These are phyloP conservation scores for Dothideomycetes sp. DNA, from an alignment of 2,329 filamentous ascomycete species.

Conservation along the genomic window DNA sequence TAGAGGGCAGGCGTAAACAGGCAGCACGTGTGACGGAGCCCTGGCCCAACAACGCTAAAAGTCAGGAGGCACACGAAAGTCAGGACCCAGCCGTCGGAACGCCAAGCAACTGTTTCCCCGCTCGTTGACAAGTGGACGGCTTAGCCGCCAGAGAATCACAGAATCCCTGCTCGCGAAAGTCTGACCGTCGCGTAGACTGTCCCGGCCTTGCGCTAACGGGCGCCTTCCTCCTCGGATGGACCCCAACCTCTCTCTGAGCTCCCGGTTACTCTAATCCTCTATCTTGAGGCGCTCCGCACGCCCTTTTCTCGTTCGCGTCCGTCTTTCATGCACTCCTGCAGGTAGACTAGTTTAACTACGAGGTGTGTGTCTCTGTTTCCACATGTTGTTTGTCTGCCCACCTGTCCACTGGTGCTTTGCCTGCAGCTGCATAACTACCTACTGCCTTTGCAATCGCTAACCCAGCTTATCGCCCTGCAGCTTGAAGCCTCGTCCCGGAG, in stretches of 20 bases:
- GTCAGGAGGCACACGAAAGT: background rate
- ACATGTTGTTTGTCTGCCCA: background rate
- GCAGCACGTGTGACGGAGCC: background rate
- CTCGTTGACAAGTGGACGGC: constrained; percentile 9
- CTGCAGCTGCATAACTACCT: background rate
- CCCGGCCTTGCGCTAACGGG: constrained; percentile 10
- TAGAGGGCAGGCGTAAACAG: background rate
- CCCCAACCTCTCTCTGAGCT: constrained; percentile 9
- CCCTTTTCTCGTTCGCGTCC: constrained; percentile 9
- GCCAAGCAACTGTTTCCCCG: constrained; percentile 7
- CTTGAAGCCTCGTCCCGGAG: background rate
- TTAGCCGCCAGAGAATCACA: constrained; percentile 7
- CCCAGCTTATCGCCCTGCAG: constrained; percentile 8
- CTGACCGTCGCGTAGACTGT: constrained; percentile 8
- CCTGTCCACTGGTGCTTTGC: background rate
- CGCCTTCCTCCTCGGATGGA: constrained; percentile 9
- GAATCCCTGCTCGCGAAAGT: constrained; percentile 5
- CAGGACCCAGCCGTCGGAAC: constrained; percentile 7
- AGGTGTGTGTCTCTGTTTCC: constrained; percentile 8
- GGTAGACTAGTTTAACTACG: constrained; percentile 8
- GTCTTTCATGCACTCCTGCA: constrained; percentile 10
- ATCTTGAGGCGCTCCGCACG: constrained; percentile 8
- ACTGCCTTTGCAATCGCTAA: constrained; percentile 4
- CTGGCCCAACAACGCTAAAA: background rate
- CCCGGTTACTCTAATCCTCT: constrained; percentile 8